Evolutionary conservation across 495 filamentous ascomycete genomes (phyloP).

Genomic region (Penicillium simplicissimum): DNA sequence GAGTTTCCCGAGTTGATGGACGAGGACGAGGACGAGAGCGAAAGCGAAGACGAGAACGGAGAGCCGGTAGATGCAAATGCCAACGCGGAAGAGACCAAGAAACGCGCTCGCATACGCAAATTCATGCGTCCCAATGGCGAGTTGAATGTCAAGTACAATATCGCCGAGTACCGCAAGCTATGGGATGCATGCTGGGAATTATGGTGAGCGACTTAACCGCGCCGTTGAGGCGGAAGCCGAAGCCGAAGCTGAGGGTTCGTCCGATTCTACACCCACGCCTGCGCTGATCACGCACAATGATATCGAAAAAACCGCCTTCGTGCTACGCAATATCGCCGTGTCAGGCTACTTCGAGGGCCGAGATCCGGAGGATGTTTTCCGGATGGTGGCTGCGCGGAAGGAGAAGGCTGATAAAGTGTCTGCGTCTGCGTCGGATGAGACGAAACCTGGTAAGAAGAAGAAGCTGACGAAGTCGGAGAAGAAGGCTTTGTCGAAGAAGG

Average conservation of each 20-base stretch:
- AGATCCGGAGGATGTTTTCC: not conserved
- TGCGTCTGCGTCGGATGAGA: not conserved
- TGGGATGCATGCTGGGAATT: conserved; percentile 47
- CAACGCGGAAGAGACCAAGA: not conserved
- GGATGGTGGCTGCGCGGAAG: not conserved
- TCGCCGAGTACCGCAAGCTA: conserved; percentile 61
- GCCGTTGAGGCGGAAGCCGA: conserved; percentile 4
- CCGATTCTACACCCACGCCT: too few relatives aligned
- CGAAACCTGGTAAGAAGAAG: not conserved
- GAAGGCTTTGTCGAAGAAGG: conserved; percentile 4
- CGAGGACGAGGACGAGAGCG: not conserved
- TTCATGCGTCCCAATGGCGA: conserved; percentile 40
- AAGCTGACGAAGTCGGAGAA: conserved; percentile 1
- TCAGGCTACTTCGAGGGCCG: conserved; percentile 24
- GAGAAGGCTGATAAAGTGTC: not conserved
- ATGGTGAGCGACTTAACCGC: conserved; percentile 43
- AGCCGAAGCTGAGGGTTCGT: not conserved
- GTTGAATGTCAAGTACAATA: conserved; percentile 62
- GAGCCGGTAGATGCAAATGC: not conserved
- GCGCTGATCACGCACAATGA: conserved; percentile 52
- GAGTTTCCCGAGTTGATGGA: conserved; percentile 16
- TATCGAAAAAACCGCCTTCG: conserved; percentile 69
- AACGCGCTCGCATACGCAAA: conserved; percentile 4
- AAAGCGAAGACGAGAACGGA: conserved; percentile 44
- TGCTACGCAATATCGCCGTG: conserved; percentile 40